Evolutionary conservation across 371 early-diverging fungal species (phyloP).

Genomic region (Rhizomucor miehei): DNA sequence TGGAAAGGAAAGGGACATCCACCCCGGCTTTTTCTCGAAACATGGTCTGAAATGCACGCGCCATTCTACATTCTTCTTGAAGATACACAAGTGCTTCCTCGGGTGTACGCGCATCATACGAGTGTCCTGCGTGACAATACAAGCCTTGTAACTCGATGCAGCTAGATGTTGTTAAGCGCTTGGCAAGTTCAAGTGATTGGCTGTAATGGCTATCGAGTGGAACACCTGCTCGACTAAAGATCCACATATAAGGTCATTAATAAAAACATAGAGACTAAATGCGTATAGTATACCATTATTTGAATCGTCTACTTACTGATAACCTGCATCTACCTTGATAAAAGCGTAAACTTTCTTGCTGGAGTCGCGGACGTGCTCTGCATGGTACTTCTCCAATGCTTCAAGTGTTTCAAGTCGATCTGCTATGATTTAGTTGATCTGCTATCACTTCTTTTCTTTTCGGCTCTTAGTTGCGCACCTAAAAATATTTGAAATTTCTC

Average conservation of each 20-base stretch:
- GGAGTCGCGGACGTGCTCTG: neutral
- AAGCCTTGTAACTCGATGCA: conserved; percentile 28
- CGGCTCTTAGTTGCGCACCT: no score
- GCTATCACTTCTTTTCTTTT: no score
- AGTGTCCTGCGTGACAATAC: conserved; percentile 46
- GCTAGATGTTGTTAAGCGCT: conserved; percentile 24
- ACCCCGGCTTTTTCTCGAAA: conserved; percentile 26
- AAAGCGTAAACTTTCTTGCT: conserved; percentile 21
- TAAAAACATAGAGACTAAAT: no score
- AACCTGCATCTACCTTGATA: conserved; percentile 43
- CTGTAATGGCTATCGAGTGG: conserved; percentile 17
- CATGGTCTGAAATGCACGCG: conserved; percentile 17
- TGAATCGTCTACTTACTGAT: no score
- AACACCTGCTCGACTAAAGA: conserved; percentile 40
- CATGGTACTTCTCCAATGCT: conserved; percentile 27
- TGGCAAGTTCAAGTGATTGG: conserved; percentile 26
- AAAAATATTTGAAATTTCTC: conserved; percentile 35
- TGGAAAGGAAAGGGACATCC: conserved; percentile 21
- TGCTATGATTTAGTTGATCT: no score
- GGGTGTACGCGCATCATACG: conserved; percentile 28
- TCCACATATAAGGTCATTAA: conserved; percentile 1
- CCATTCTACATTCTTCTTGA: conserved; percentile 27
- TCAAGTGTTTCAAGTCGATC: conserved; percentile 36
- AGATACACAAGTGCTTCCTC: conserved; percentile 27
- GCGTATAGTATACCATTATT: no score